Percentiles rank a stretch among this genome's conserved stretches.
These are phyloP conservation scores for Meredithiella fracta DNA, from an alignment of 2,329 filamentous ascomycete genomes.

Conservation along the genomic window DNA sequence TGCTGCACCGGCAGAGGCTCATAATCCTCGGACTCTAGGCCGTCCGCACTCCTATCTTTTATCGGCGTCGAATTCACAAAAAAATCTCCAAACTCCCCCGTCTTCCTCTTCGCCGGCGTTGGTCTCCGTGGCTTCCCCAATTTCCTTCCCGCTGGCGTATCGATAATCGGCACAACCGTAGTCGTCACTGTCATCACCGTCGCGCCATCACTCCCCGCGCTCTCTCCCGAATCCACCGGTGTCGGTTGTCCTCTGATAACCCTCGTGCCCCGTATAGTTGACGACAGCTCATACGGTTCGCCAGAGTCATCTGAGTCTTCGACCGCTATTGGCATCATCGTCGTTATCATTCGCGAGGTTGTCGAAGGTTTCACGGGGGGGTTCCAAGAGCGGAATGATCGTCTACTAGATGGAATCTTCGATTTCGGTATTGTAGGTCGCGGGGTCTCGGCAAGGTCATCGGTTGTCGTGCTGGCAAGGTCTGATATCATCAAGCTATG, in stretches of 20 bases:
- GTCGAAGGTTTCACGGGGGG: not conserved
- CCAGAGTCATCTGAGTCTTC: conserved; percentile 5
- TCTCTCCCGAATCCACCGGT: conserved; percentile 5
- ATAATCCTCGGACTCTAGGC: not conserved
- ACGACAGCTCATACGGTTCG: not conserved
- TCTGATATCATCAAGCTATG: conserved; percentile 11
- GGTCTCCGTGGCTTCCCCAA: not conserved
- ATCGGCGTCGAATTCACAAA: conserved; percentile 7
- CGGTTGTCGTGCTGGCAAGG: conserved; percentile 11
- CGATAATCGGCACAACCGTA: conserved; percentile 9
- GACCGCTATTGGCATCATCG: not conserved
- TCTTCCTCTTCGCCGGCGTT: conserved; percentile 4
- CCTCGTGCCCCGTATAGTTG: not conserved
- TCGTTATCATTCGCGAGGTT: not conserved
- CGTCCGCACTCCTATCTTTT: not conserved
- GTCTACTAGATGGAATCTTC: not conserved
- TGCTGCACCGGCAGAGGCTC: not conserved
- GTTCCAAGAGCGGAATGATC: not conserved
- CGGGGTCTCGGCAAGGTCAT: conserved; percentile 5
- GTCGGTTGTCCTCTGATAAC: conserved; percentile 2
- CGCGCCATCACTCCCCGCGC: conserved; percentile 6
- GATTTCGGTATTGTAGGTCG: not conserved
- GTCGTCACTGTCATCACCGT: conserved; percentile 6
- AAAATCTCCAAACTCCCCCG: not conserved
- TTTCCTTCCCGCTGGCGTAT: conserved; percentile 6